Conservation (phyloP, 768 basidiomycete genomes). For the Collybiopsis luxurians region DNA sequence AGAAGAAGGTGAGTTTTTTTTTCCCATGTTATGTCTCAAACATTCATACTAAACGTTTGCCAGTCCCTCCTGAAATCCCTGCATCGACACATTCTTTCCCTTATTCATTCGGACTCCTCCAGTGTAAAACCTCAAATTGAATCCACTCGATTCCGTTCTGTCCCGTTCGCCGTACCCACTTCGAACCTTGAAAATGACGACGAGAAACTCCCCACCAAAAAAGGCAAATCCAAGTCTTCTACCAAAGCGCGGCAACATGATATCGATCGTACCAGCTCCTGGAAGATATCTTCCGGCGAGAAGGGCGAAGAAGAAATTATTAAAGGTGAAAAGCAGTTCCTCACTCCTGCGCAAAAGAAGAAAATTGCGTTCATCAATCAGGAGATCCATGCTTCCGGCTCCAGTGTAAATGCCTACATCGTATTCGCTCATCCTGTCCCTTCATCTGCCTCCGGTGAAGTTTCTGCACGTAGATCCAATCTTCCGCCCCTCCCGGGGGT, state of each 20-base stretch:
- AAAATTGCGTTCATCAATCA: constrained; percentile 92
- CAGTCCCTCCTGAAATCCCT: constrained; percentile 78
- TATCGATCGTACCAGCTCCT: constrained; percentile 54
- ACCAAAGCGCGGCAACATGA: constrained; percentile 46
- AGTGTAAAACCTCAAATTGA: constrained; percentile 60
- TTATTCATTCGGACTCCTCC: constrained; percentile 40
- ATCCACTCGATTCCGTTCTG: constrained; percentile 89
- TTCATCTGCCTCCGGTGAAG: constrained; percentile 27
- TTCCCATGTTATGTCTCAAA: background rate
- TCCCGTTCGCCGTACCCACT: constrained; percentile 86
- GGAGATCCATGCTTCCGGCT: constrained; percentile 79
- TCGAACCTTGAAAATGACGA: constrained; percentile 50
- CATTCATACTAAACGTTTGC: background rate
- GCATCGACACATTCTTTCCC: constrained; percentile 69
- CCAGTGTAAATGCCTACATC: constrained; percentile 82
- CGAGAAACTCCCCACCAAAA: constrained; percentile 27
- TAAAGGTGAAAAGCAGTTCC: constrained; percentile 58
- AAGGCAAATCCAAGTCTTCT: constrained; percentile 25
- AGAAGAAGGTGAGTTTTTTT: constrained; percentile 59
- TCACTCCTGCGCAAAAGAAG: constrained; percentile 86
- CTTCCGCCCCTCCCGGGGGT: constrained; percentile 46
- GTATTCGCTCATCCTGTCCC: constrained; percentile 78
- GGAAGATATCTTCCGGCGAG: constrained; percentile 43
- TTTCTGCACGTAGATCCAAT: constrained; percentile 24
- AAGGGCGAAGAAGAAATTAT: constrained; percentile 37